Conservation (phyloP, 2,329 filamentous ascomycete species). For the Penicillium sp. region DNA sequence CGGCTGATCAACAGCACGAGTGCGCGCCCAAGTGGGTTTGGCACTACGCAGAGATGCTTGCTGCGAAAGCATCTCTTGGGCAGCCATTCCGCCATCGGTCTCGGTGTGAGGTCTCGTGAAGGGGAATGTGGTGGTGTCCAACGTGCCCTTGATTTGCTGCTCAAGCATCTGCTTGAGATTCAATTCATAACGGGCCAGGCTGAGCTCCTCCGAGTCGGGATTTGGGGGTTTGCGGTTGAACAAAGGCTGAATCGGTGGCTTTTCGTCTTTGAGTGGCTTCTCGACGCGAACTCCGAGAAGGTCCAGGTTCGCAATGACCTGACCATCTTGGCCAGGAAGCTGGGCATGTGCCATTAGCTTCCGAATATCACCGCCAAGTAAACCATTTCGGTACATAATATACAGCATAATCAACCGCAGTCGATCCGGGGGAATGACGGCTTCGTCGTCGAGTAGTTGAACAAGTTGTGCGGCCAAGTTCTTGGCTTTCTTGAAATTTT, state of each 20-base stretch:
- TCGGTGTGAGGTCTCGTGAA: constrained; percentile 70
- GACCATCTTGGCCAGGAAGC: constrained; percentile 71
- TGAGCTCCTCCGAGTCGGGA: constrained; percentile 71
- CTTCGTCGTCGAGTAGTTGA: constrained; percentile 82
- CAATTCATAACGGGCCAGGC: constrained; percentile 84
- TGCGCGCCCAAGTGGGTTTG: constrained; percentile 93
- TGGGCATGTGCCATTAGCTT: constrained; percentile 82
- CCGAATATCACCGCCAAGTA: constrained; percentile 79
- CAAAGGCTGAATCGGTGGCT: constrained; percentile 64
- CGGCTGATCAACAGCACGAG: constrained; percentile 74
- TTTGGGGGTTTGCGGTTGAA: constrained; percentile 68
- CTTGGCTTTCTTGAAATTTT: constrained; percentile 89
- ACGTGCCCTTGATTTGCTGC: constrained; percentile 64
- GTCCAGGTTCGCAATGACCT: constrained; percentile 73
- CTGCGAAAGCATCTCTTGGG: constrained; percentile 54
- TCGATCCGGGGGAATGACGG: constrained; percentile 70
- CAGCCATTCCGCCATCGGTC: constrained; percentile 40
- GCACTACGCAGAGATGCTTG: constrained; percentile 81
- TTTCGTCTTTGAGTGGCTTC: constrained; percentile 75
- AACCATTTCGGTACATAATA: constrained; percentile 79
- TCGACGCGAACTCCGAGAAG: constrained; percentile 75
- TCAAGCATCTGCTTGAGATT: constrained; percentile 82
- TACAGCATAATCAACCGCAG: constrained; percentile 85
- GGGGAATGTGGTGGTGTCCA: constrained; percentile 70
- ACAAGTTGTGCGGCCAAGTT: constrained; percentile 84